Conservation (phyloP, 2,329 filamentous ascomycete genomes). For the Zasmidium angulare region DNA sequence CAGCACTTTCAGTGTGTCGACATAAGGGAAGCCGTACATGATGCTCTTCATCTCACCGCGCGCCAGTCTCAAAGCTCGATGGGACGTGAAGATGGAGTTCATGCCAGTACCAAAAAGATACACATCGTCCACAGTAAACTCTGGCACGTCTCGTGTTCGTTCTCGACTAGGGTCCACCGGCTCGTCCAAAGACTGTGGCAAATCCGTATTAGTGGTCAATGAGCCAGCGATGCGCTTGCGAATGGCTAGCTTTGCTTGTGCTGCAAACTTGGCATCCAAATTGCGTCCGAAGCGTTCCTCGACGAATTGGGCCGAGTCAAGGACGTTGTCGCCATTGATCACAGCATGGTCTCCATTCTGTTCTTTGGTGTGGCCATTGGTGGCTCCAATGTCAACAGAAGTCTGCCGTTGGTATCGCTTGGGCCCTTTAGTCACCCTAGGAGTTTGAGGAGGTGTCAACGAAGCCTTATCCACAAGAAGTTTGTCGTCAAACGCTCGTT, state of each 20-base stretch:
- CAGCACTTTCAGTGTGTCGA: slow-evolving; percentile 92
- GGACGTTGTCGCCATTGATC: slow-evolving; percentile 40
- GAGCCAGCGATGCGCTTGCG: slow-evolving; percentile 85
- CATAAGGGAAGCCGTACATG: slow-evolving; percentile 95
- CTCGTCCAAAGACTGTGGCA: slow-evolving; percentile 56
- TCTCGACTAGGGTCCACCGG: slow-evolving; percentile 37
- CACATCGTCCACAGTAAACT: slow-evolving; percentile 80
- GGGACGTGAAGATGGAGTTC: slow-evolving; percentile 90
- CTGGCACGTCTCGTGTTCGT: slow-evolving; percentile 50
- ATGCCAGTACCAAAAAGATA: slow-evolving; percentile 88
- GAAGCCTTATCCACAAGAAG: slow-evolving; percentile 56
- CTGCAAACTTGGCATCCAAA: slow-evolving; percentile 73
- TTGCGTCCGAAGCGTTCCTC: slow-evolving; percentile 95
- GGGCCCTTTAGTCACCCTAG: slow-evolving; percentile 65
- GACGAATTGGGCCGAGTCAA: slow-evolving; percentile 77
- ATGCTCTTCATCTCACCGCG: slow-evolving; percentile 72
- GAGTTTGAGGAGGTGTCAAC: slow-evolving; percentile 32
- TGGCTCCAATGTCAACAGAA: slow-evolving; percentile 45
- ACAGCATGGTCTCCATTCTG: slow-evolving; percentile 20
- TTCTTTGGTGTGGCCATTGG: slow-evolving; percentile 21
- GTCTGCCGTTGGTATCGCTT: slow-evolving; percentile 71
- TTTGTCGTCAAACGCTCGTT: slow-evolving; percentile 69
- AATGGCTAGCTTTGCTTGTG: slow-evolving; percentile 82
- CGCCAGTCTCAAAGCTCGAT: slow-evolving; percentile 68
- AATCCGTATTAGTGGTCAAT: slow-evolving; percentile 69